These are phyloP conservation scores for Aspergillus floridensis DNA, from an alignment of 2,329 filamentous ascomycete species.

Conservation along the genomic window DNA sequence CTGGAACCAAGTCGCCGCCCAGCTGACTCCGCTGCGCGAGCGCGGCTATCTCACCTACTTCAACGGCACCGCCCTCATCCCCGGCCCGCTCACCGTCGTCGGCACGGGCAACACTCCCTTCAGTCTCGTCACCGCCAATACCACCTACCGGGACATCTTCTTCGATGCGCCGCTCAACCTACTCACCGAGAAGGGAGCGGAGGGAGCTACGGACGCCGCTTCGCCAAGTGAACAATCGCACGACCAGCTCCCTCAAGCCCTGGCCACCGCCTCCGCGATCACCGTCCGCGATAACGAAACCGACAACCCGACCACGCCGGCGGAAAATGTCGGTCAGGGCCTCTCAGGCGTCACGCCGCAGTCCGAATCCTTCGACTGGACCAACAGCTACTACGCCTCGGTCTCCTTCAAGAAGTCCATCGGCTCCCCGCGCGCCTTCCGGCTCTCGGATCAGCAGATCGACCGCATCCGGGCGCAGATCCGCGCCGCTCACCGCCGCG, in stretches of 20 bases:
- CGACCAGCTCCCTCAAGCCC: not conserved
- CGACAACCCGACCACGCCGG: not conserved
- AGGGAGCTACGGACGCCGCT: not conserved
- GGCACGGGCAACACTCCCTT: slow-evolving; percentile 55
- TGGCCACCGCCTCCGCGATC: not conserved
- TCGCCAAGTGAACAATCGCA: not conserved
- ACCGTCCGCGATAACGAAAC: not conserved
- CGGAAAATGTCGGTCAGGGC: slow-evolving; percentile 46
- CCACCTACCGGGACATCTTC: slow-evolving; percentile 54
- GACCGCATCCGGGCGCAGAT: slow-evolving; percentile 52
- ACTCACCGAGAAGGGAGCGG: slow-evolving; percentile 25
- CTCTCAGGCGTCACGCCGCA: slow-evolving; percentile 39
- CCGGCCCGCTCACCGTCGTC: slow-evolving; percentile 53
- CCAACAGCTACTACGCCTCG: slow-evolving; percentile 59
- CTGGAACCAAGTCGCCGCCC: slow-evolving; percentile 38
- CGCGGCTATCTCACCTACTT: slow-evolving; percentile 52
- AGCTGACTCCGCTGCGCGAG: slow-evolving; percentile 49
- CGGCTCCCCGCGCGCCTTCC: slow-evolving; percentile 51
- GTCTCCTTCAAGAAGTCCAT: slow-evolving; percentile 52
- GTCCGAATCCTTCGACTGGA: slow-evolving; percentile 44
- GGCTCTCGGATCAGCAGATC: slow-evolving; percentile 47
- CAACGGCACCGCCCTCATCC: slow-evolving; percentile 43
- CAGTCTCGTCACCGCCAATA: slow-evolving; percentile 46
- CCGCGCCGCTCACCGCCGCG: slow-evolving; percentile 49
- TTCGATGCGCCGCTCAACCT: slow-evolving; percentile 53